These are phyloP conservation scores for Cercospora citrullina DNA, from an alignment of 2,329 filamentous ascomycete species.

Conservation along the genomic window DNA sequence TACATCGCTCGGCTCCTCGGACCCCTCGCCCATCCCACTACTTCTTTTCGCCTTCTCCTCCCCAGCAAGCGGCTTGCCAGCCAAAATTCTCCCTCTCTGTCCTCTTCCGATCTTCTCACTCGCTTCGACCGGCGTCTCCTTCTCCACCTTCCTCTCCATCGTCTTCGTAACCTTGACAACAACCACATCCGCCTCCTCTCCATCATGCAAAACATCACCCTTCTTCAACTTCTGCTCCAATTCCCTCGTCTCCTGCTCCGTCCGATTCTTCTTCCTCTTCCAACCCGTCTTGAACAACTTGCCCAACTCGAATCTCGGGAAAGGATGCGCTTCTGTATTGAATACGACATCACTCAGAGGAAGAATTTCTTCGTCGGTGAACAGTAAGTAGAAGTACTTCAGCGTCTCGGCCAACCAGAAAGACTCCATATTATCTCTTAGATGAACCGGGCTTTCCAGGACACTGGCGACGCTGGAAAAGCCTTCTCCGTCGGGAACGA, in stretches of 20 bases:
- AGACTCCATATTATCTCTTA: conserved; percentile 93
- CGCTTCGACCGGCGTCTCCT: conserved; percentile 5
- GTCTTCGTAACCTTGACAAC: conserved; percentile 29
- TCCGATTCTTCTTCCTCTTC: conserved; percentile 61
- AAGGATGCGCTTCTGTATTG: conserved; percentile 92
- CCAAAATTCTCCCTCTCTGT: neutral
- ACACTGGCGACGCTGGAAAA: conserved; percentile 82
- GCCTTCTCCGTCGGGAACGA: conserved; percentile 72
- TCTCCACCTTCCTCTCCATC: conserved; percentile 16
- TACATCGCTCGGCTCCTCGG: conserved; percentile 10
- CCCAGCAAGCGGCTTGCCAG: conserved; percentile 4
- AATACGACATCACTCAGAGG: conserved; percentile 85
- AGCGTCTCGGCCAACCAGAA: conserved; percentile 98
- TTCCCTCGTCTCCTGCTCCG: conserved; percentile 13
- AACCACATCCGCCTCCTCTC: conserved; percentile 19
- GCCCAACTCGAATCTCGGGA: conserved; percentile 82
- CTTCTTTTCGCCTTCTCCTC: conserved; percentile 10
- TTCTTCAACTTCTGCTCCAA: conserved; percentile 16
- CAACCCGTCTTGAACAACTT: conserved; percentile 78
- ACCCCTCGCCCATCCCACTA: neutral
- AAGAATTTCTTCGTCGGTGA: conserved; percentile 78
- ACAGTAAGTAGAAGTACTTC: conserved; percentile 96
- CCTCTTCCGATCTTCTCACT: neutral
- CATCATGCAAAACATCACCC: conserved; percentile 24
- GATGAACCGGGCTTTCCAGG: conserved; percentile 65